Evolutionary conservation across 495 filamentous ascomycete genomes (phyloP), one percentile per base, ranked within the genome.

Genomic region (Immersiella caudata): DNA sequence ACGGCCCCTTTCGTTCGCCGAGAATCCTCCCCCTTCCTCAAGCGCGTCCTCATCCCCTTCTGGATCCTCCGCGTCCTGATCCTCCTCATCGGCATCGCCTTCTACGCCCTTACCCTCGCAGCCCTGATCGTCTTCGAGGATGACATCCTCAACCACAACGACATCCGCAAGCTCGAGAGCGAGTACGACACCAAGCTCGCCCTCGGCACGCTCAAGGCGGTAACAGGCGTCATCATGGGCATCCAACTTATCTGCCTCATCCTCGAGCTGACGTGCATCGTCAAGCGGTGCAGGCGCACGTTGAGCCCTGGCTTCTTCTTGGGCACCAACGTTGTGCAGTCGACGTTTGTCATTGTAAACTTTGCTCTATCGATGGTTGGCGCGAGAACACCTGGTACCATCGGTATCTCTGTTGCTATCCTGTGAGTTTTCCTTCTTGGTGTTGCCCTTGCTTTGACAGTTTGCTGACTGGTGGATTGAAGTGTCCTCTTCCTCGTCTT

Each of bases 51-150:
- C 2, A 82, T 97, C 21, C 94, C 94, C 0, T 97, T 92, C 80
- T 97, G 94, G 94, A 93, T 92, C 11, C 91, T 95, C 74, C 87
- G 91, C 24, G 86, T 89, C 61, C 87, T 75, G 51, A 68, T 76
- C 63, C 69, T 76, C 71, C 6, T 76, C 0, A 7, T 75, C 60
- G 68, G 67, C 27, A 67, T 75, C 25, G 71, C 4, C 58, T 14
- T 71, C 22, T 76, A 70, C 64, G 69, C n/a, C 16, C 22, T 78
- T 1, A 18, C 63, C 11, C 26, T 78, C 50, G 59, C 65, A 64
- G 67, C 57, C 12, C 18, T 78, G 20, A 49, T 51, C 52, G 26
- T 56, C 18, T 69, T 21, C 64, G 66, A 56, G 16, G 65, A 74
- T 24, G 62, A 73, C 7, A 2, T 68, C 21, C 33, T 63, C 22